Conservation (phyloP, 1,139 yeast genomes). For the Maudiozyma humilis region DNA sequence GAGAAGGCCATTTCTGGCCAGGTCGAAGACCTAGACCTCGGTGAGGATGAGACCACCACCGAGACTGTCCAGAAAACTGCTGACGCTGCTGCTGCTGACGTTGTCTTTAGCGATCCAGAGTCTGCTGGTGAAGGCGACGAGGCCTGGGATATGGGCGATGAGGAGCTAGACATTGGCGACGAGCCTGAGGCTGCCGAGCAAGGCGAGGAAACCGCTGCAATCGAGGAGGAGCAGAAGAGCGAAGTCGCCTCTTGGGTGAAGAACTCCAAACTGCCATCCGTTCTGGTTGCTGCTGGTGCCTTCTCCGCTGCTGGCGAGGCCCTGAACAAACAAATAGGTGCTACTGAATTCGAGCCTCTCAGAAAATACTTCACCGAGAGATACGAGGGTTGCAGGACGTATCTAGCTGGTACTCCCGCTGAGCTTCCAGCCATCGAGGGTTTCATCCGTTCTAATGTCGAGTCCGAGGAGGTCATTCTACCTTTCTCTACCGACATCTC, state of each 20-base stretch:
- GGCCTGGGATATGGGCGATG: slow-evolving; percentile 52
- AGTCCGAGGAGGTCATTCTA: slow-evolving; percentile 36
- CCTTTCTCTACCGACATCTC: slow-evolving; percentile 77
- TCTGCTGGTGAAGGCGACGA: slow-evolving; percentile 48
- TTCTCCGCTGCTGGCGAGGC: slow-evolving; percentile 93
- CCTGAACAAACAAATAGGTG: slow-evolving; percentile 81
- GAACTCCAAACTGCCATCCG: slow-evolving; percentile 85
- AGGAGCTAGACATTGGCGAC: slow-evolving; percentile 59
- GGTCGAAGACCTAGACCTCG: slow-evolving; percentile 42
- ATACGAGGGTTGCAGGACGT: slow-evolving; percentile 70
- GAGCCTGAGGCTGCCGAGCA: slow-evolving; percentile 49
- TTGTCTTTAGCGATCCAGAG: slow-evolving; percentile 29
- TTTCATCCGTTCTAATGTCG: slow-evolving; percentile 59
- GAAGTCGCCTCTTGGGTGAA: slow-evolving; percentile 81
- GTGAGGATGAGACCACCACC: slow-evolving; percentile 21
- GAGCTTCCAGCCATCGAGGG: slow-evolving; percentile 64
- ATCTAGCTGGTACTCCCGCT: slow-evolving; percentile 62
- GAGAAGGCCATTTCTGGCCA: slow-evolving; percentile 79
- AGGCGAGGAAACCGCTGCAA: slow-evolving; percentile 31
- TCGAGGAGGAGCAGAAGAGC: slow-evolving; percentile 29
- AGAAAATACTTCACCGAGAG: slow-evolving; percentile 75
- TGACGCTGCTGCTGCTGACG: slow-evolving; percentile 32
- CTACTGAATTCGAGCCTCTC: slow-evolving; percentile 78
- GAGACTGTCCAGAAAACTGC: slow-evolving; percentile 15
- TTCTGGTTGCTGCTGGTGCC: slow-evolving; percentile 91